Percentiles rank a stretch among this genome's conserved stretches.
Conservation (phyloP, 768 basidiomycete species). For the Termitomyces heimii region DNA sequence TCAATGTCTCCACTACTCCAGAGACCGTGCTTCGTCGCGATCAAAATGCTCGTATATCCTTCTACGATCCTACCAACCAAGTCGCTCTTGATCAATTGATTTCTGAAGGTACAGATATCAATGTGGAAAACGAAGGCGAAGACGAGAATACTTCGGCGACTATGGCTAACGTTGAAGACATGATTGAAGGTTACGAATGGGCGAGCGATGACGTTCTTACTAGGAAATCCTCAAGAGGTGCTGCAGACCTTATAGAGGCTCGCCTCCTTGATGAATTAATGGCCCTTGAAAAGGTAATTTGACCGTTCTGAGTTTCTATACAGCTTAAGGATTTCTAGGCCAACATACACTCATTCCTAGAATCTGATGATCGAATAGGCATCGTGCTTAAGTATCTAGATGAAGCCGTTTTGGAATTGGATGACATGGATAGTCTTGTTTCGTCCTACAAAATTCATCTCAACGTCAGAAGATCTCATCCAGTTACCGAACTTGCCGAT, state of each 20-base stretch:
- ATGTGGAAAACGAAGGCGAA: constrained; percentile 49
- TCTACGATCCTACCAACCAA: constrained; percentile 79
- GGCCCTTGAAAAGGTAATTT: constrained; percentile 83
- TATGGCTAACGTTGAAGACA: constrained; percentile 91
- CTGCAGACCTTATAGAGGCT: constrained; percentile 90
- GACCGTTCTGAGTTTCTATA: background rate
- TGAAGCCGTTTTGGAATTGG: constrained; percentile 82
- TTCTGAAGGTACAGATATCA: constrained; percentile 32
- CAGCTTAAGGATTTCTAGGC: constrained; percentile 45
- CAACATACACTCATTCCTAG: constrained; percentile 95
- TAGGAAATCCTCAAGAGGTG: constrained; percentile 57
- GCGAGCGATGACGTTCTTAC: constrained; percentile 73
- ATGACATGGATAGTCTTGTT: constrained; percentile 83
- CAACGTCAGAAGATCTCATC: constrained; percentile 54
- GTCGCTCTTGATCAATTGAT: constrained; percentile 66
- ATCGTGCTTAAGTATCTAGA: constrained; percentile 86
- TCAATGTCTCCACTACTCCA: constrained; percentile 4
- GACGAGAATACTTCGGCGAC: constrained; percentile 78
- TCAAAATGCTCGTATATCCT: constrained; percentile 70
- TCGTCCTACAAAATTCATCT: constrained; percentile 96
- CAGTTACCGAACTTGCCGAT: background rate
- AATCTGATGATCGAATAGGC: constrained; percentile 88
- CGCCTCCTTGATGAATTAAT: constrained; percentile 83
- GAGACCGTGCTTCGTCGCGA: constrained; percentile 45
- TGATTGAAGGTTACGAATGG: constrained; percentile 99